These are phyloP conservation scores for Phaffia australis DNA, from an alignment of 768 basidiomycete species.

Conservation along the genomic window DNA sequence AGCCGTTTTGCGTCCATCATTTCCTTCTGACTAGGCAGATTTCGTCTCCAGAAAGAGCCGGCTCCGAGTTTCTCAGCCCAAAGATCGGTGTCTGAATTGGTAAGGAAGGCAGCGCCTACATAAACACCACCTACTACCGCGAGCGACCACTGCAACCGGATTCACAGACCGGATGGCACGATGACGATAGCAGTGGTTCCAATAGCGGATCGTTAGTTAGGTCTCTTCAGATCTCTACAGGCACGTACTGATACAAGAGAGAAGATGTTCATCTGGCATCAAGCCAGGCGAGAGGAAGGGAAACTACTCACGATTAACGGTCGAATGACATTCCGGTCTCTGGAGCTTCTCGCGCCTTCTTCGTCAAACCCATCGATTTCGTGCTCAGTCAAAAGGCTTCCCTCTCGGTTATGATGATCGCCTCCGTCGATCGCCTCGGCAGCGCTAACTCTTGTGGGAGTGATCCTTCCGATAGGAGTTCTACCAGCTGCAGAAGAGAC, in stretches of 20 bases:
- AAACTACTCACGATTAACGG: slow-evolving; percentile 8
- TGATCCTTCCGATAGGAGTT: no score
- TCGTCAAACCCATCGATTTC: no score
- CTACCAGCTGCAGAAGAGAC: no score
- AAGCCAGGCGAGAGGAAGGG: not conserved
- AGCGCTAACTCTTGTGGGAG: no score
- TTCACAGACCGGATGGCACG: not conserved
- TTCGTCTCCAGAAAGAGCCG: slow-evolving; percentile 17
- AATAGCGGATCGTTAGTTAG: not conserved
- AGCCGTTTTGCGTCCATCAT: slow-evolving; percentile 21
- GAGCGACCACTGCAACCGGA: not conserved
- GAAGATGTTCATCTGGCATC: no score
- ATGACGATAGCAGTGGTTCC: no score
- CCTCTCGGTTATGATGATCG: no score
- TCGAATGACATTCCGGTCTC: slow-evolving; percentile 1
- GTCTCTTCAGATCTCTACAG: no score
- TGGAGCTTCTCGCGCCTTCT: no score
- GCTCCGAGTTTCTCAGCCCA: slow-evolving; percentile 22
- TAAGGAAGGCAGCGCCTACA: not conserved
- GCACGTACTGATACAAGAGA: no score
- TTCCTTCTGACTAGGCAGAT: slow-evolving; percentile 13
- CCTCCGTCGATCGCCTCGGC: no score
- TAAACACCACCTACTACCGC: not conserved
- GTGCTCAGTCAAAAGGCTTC: no score
- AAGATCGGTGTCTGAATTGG: slow-evolving; percentile 9